phyloP scores from a whole-genome alignment of 2,329 filamentous ascomycete species.

The Lachnellula subtilissima region DNA sequence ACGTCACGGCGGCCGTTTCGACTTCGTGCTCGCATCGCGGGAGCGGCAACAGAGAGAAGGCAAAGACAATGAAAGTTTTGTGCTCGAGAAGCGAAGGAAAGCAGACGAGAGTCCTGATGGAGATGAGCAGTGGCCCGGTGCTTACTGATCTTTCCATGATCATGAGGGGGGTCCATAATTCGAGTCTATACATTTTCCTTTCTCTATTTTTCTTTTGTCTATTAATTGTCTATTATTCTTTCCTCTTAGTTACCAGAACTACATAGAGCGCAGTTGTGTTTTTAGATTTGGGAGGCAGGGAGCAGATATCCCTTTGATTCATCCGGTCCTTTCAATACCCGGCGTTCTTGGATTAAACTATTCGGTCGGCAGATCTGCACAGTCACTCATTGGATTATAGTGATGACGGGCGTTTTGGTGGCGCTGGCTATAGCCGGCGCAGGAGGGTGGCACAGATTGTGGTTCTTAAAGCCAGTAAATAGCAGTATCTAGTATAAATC shows the following conservation, averaged over 20 bases:
- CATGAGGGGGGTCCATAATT: background rate
- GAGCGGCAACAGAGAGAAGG: constrained; percentile 5
- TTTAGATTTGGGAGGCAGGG: too few relatives aligned
- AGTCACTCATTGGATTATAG: background rate
- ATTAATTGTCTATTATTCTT: too few relatives aligned
- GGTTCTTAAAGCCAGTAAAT: too few relatives aligned
- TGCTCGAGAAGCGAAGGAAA: background rate
- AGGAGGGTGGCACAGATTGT: background rate
- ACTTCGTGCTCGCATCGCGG: constrained; percentile 12
- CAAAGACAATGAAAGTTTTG: background rate
- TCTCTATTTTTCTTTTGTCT: background rate
- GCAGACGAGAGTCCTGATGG: constrained; percentile 14
- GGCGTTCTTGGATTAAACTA: background rate
- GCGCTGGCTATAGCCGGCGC: background rate
- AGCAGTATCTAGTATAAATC: background rate
- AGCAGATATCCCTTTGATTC: too few relatives aligned
- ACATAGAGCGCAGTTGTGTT: too few relatives aligned
- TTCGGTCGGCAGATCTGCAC: background rate
- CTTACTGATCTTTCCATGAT: constrained; percentile 10
- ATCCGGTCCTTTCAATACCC: too few relatives aligned
- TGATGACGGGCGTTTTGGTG: background rate
- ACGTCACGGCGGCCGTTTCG: constrained; percentile 1
- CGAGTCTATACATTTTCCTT: background rate
- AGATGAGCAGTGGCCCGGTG: constrained; percentile 24
- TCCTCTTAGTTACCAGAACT: too few relatives aligned